Evolutionary conservation across 345 rosid species (phyloP).

Genomic region (Hypericum perforatum): DNA sequence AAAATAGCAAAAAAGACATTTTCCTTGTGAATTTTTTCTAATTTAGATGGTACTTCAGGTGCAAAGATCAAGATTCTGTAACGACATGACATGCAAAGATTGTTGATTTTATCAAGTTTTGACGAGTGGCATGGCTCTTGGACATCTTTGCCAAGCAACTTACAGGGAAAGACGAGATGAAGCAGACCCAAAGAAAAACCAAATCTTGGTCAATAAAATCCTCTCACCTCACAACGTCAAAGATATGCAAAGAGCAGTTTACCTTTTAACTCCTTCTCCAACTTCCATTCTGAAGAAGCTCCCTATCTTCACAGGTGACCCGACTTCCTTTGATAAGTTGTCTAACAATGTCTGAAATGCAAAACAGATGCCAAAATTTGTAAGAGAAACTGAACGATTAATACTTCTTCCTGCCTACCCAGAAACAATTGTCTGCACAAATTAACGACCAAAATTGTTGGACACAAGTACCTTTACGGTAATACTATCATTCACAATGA

Average conservation of each 20-base stretch:
- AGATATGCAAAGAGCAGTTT: slow-evolving; percentile 4
- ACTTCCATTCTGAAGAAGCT: slow-evolving; percentile 86
- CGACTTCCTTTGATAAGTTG: slow-evolving; percentile 68
- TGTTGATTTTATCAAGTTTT: no score
- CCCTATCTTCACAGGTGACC: slow-evolving; percentile 66
- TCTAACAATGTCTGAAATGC: slow-evolving; percentile 45
- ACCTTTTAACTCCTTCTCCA: slow-evolving; percentile 97
- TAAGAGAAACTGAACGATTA: not conserved
- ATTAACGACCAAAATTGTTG: not conserved
- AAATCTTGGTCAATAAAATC: not conserved
- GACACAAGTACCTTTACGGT: slow-evolving; percentile 47
- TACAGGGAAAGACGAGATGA: slow-evolving; percentile 4
- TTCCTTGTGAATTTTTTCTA: no score
- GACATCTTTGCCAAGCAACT: not conserved
- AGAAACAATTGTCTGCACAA: no score
- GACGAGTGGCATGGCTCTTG: no score
- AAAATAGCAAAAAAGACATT: no score
- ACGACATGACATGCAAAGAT: no score
- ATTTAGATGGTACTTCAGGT: no score
- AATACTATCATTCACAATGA: slow-evolving; percentile 58
- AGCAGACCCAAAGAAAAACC: no score
- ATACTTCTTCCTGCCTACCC: no score
- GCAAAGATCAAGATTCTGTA: no score
- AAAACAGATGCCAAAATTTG: slow-evolving; percentile 2
- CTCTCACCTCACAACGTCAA: not conserved